These are phyloP conservation scores for Cystofilobasidium capitatum DNA, from an alignment of 768 basidiomycete genomes.

Conservation along the genomic window DNA sequence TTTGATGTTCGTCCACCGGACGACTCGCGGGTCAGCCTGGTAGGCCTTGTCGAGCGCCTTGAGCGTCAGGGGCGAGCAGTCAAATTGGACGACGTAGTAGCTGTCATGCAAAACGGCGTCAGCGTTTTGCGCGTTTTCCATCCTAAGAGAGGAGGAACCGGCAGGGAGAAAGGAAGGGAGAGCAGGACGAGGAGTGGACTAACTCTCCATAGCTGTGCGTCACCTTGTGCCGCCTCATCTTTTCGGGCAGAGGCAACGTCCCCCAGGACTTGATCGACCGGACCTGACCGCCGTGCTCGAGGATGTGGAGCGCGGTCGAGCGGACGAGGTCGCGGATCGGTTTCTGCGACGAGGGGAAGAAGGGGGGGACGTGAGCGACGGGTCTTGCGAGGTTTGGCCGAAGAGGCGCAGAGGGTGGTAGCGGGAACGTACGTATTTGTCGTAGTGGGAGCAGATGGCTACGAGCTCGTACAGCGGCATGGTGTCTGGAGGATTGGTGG, in stretches of 20 bases:
- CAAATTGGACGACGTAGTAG: slow-evolving; percentile 22
- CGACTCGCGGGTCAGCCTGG: slow-evolving; percentile 16
- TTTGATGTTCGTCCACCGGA: slow-evolving; percentile 26
- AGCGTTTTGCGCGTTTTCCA: background rate
- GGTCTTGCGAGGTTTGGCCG: background rate
- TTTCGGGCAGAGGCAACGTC: slow-evolving; percentile 16
- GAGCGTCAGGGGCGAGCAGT: slow-evolving; percentile 26
- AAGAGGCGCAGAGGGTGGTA: background rate
- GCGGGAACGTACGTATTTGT: slow-evolving; percentile 8
- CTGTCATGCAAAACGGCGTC: background rate
- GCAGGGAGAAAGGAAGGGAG: background rate
- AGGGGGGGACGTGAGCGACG: background rate
- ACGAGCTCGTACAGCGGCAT: slow-evolving; percentile 27
- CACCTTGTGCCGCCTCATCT: slow-evolving; percentile 24
- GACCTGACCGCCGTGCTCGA: slow-evolving; percentile 26
- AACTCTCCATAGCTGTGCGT: slow-evolving; percentile 21
- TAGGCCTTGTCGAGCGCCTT: slow-evolving; percentile 9
- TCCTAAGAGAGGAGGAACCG: too few relatives aligned
- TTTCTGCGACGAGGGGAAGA: background rate
- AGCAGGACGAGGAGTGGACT: background rate
- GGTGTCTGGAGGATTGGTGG: background rate
- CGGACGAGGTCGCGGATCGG: slow-evolving; percentile 22
- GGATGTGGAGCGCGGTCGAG: slow-evolving; percentile 24
- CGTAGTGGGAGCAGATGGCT: slow-evolving; percentile 15
- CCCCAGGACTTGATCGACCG: slow-evolving; percentile 25